phyloP scores from a whole-genome alignment of 192 early-diverging fungal genomes.

The Coemansia sp. region DNA sequence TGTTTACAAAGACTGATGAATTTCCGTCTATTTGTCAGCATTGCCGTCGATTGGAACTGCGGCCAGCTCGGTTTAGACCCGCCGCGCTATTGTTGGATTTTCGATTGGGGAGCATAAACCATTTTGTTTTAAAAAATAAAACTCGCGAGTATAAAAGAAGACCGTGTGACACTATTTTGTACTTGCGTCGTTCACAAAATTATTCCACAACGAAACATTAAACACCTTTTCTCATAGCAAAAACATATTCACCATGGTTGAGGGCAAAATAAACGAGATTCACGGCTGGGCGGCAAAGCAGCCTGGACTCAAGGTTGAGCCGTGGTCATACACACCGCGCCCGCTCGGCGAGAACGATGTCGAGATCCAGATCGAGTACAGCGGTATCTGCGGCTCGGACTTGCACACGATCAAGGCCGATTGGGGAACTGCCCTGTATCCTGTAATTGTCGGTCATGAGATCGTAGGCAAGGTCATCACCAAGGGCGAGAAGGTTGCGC shows the following conservation, averaged over 20 bases:
- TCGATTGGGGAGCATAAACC: background rate
- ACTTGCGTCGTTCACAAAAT: background rate
- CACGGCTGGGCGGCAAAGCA: constrained; percentile 50
- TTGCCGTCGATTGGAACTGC: background rate
- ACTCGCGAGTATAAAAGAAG: background rate
- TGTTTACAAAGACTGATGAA: background rate
- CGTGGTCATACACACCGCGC: constrained; percentile 59
- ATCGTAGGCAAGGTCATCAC: constrained; percentile 64
- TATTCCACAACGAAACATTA: background rate
- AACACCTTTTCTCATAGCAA: background rate
- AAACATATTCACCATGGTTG: constrained; percentile 16
- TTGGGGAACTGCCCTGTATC: constrained; percentile 53
- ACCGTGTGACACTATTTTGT: background rate
- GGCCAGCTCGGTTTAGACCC: background rate
- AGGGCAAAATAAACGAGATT: constrained; percentile 48
- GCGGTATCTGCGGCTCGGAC: constrained; percentile 78
- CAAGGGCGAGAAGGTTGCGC: constrained; percentile 57
- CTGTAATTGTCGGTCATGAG: constrained; percentile 67
- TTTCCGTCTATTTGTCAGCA: background rate
- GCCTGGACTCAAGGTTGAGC: constrained; percentile 32
- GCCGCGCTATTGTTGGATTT: background rate
- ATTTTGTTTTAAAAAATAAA: no score
- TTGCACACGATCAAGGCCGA: constrained; percentile 67
- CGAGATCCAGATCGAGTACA: constrained; percentile 73
- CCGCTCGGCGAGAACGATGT: constrained; percentile 63